Conservation (phyloP, 1,284 basidiomycete genomes). For the Termitomyces sp. region DNA sequence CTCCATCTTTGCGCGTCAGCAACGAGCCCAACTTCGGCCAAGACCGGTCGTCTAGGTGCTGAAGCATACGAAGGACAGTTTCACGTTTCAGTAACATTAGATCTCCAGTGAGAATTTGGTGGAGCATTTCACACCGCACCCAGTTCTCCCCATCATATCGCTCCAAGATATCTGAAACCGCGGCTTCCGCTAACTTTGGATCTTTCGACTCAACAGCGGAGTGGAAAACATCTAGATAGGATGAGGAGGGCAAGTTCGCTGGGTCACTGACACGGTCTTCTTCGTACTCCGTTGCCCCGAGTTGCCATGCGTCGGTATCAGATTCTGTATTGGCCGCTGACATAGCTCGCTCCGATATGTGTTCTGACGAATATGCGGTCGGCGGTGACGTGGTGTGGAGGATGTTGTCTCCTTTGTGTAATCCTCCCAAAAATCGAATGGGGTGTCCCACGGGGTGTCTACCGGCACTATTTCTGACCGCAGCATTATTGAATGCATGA, state of each 20-base stretch:
- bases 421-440: neutral
- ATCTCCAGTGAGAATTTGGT: slow-evolving; percentile 7
- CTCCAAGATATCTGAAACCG: slow-evolving; percentile 17
- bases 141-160: slow-evolving; percentile 1
- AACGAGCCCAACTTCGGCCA: slow-evolving; percentile 2
- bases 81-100: slow-evolving; percentile 4
- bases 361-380: slow-evolving; percentile 3
- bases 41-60: slow-evolving; percentile 8
- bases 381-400: slow-evolving; percentile 10
- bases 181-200: slow-evolving; percentile 7
- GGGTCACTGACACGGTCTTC: slow-evolving; percentile 4
- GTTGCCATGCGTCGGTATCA: neutral
- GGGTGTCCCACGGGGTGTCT: slow-evolving; percentile 1
- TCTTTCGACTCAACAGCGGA: slow-evolving; percentile 4
- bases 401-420: slow-evolving; percentile 7
- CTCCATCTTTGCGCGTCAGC: slow-evolving; percentile 2
- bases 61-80: slow-evolving; percentile 13
- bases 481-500: slow-evolving; percentile 6
- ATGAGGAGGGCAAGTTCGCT: slow-evolving; percentile 4
- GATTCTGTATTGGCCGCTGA: slow-evolving; percentile 4
- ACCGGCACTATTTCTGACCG: neutral
- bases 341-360: slow-evolving; percentile 10
- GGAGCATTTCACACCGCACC: slow-evolving; percentile 7
- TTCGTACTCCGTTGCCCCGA: slow-evolving; percentile 5
- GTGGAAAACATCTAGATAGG: slow-evolving; percentile 11